These are phyloP conservation scores for Chytriomyces sp. DNA, from an alignment of 192 early-diverging fungal genomes.

Conservation along the genomic window DNA sequence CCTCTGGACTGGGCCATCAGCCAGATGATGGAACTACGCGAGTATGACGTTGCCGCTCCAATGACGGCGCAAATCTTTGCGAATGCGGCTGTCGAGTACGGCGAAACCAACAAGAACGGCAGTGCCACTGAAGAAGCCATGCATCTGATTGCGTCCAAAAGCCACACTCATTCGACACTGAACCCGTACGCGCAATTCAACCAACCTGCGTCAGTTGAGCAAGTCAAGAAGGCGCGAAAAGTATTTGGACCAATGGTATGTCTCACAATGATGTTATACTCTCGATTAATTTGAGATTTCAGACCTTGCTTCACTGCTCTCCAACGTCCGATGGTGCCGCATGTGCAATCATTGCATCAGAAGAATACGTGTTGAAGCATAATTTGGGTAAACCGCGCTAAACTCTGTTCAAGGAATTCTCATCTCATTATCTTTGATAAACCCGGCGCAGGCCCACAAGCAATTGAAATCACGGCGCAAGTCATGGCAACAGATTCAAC, in stretches of 20 bases:
- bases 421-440: not conserved
- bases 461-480: conserved; percentile 71
- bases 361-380: conserved; percentile 68
- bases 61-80: conserved; percentile 74
- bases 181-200: conserved; percentile 79
- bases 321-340: conserved; percentile 77
- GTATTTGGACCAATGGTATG: conserved; percentile 72
- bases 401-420: not conserved
- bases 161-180: conserved; percentile 68
- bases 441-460: conserved; percentile 45
- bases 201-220: conserved; percentile 43
- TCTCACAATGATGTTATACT: too few relatives aligned
- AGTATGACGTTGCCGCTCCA: conserved; percentile 58
- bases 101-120: conserved; percentile 61
- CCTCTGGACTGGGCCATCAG: conserved; percentile 66
- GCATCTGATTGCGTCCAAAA: conserved; percentile 76
- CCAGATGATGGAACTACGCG: conserved; percentile 64
- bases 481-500: conserved; percentile 76
- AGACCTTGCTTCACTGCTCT: conserved; percentile 69
- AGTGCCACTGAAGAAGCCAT: conserved; percentile 43
- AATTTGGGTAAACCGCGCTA: conserved; percentile 44
- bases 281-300: too few relatives aligned
- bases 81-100: conserved; percentile 74
- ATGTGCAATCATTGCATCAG: conserved; percentile 68
- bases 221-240: conserved; percentile 63